Conservation (phyloP, 2,329 filamentous ascomycete genomes). For the Exophiala mesophila region DNA sequence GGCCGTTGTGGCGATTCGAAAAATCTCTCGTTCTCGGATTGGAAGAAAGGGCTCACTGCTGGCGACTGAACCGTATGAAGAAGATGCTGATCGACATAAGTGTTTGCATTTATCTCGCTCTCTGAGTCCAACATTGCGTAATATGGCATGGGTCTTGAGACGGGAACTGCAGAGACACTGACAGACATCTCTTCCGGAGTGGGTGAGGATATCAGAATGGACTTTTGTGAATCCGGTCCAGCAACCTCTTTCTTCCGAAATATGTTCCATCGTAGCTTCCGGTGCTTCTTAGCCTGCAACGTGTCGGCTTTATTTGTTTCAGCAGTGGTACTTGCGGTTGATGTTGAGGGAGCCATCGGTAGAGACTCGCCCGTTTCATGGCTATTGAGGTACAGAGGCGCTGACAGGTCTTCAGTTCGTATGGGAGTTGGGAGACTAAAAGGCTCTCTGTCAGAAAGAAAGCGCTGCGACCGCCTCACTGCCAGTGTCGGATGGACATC, state of each 20-base stretch:
- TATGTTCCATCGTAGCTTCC: constrained; percentile 51
- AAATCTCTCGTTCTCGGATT: constrained; percentile 21
- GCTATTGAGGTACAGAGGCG: constrained; percentile 19
- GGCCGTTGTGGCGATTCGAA: constrained; percentile 1
- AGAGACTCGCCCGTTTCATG: constrained; percentile 23
- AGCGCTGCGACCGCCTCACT: constrained; percentile 23
- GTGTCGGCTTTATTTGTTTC: constrained; percentile 15
- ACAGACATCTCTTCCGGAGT: constrained; percentile 35
- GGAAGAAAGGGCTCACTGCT: constrained; percentile 10
- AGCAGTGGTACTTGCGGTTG: constrained; percentile 15
- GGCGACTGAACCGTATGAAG: constrained; percentile 36
- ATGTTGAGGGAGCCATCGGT: constrained; percentile 14
- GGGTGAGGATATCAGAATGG: constrained; percentile 23
- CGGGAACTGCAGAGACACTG: constrained; percentile 35
- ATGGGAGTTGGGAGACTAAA: constrained; percentile 24
- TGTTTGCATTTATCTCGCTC: constrained; percentile 34
- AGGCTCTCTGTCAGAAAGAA: constrained; percentile 14
- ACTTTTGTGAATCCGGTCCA: constrained; percentile 6
- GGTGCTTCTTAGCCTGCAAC: constrained; percentile 17
- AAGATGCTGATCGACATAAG: constrained; percentile 42
- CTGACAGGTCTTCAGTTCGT: constrained; percentile 16
- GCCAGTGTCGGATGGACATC: constrained; percentile 16
- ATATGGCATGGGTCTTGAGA: constrained; percentile 48
- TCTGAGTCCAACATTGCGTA: constrained; percentile 54
- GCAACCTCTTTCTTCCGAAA: constrained; percentile 43